Percentiles rank a stretch among this genome's conserved stretches.
Evolutionary conservation across 331 rosid genomes (phyloP).

Genomic region (Quercus lobata): DNA sequence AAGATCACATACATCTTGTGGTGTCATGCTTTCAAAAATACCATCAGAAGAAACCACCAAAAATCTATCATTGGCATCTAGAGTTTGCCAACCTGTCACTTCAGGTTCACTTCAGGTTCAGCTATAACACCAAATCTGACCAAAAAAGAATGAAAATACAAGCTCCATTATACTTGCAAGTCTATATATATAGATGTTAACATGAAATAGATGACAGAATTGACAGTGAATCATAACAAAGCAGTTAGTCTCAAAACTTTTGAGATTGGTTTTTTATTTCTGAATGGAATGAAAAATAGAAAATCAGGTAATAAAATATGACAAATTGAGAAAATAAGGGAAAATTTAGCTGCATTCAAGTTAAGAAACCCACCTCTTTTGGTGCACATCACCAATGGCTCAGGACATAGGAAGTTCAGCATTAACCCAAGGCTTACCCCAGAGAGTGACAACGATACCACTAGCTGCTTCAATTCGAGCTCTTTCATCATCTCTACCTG

Average conservation of each 20-base stretch:
- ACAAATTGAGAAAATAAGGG: no score
- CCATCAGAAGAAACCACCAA: no score
- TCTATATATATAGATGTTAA: neutral
- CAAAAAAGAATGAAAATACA: neutral
- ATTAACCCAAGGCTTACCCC: conserved; percentile 80
- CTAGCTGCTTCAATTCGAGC: conserved; percentile 81
- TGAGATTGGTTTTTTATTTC: no score
- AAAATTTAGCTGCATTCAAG: no score
- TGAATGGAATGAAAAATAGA: no score
- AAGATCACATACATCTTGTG: no score
- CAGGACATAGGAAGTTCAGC: conserved; percentile 36
- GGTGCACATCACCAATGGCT: conserved; percentile 57
- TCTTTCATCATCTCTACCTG: conserved; percentile 87
- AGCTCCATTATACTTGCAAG: neutral
- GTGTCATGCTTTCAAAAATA: no score
- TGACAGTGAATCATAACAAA: neutral
- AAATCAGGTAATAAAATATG: no score
- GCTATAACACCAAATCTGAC: neutral
- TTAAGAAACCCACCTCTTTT: no score
- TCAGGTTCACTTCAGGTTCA: neutral
- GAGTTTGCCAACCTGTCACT: neutral
- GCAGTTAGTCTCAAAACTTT: no score
- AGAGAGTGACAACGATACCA: conserved; percentile 73
- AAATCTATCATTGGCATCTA: neutral
- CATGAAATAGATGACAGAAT: neutral